Evolutionary conservation across 2,329 filamentous ascomycete species (phyloP), one percentile per base, ranked within the genome.

Genomic region (Stagonosporopsis vannaccii): DNA sequence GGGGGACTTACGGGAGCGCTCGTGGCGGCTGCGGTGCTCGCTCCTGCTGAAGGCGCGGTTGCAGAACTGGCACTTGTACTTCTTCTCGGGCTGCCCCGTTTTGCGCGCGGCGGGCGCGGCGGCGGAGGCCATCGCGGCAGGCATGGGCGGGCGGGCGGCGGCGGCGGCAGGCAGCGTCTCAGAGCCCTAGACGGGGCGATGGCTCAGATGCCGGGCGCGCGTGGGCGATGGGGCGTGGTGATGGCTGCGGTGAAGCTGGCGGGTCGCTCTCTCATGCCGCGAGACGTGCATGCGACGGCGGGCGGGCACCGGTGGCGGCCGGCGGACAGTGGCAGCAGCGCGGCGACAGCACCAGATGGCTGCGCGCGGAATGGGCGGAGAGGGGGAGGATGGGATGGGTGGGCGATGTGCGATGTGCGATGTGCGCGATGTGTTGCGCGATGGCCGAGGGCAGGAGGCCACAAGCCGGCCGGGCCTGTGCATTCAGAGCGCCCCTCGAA

Each of bases 61-160:
- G 83, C 95, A 98, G 80, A 97, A 98, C 83, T 97, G 92, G 82
- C 95, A 99, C 79, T 98, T 97, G 87, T 99, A 99, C 81, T 97
- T 97, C 84, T 96, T 94, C 83, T 98, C 95, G 53, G 93, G 92
- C 69, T 87, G 89, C 60, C 72, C 71, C 66, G 89, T 79, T 80
- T 96, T 96, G 79, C 90, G 87, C 72, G 89, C 84, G 69, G 90
- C 85, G 59, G 75, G 71, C 73, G 88, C 85, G 74, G 91, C 86
- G 73, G 86, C 81, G 73, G 89, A 83, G 70, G 87, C 87, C 79
- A 89, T 77, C 48, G 71, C 85, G 77, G 88, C 85, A 81, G 89
- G 87, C 88, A 91, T 91, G 39, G 52, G 41, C 39, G n/a, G 28
- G 51, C 20, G 44, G 26, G 15, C 12, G 39, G 11, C 12, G 32